Percentiles rank a stretch among this genome's conserved stretches.
Evolutionary conservation across 2,329 filamentous ascomycete genomes (phyloP).

Genomic region (Xylariaceae sp.): DNA sequence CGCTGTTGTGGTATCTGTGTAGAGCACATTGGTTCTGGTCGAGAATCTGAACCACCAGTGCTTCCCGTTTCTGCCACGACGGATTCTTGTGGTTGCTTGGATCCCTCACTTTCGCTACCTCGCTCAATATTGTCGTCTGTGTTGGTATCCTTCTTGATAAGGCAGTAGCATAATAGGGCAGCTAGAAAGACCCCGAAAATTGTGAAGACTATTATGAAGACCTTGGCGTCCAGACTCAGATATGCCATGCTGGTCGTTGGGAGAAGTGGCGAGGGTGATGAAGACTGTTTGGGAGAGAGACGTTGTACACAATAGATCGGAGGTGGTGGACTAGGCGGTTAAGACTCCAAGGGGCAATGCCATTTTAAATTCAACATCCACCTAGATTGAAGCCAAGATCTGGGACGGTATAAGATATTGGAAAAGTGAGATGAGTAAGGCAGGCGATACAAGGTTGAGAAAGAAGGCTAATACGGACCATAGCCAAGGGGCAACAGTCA

Average conservation of each 20-base stretch:
- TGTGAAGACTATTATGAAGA: not conserved
- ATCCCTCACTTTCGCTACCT: not conserved
- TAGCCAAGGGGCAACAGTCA: not conserved
- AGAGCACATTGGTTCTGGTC: not conserved
- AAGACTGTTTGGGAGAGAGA: not conserved
- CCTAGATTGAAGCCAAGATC: not conserved
- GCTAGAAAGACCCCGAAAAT: not conserved
- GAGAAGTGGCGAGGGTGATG: not conserved
- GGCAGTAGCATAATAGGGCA: not conserved
- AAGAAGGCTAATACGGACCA: not conserved
- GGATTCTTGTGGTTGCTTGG: not conserved
- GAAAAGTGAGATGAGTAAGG: not conserved
- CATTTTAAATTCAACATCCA: not conserved
- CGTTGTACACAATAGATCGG: not conserved
- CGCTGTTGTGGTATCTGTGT: too few species aligned
- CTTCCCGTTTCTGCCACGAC: not conserved
- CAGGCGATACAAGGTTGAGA: not conserved
- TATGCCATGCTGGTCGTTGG: not conserved
- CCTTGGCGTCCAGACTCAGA: not conserved
- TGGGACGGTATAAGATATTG: not conserved
- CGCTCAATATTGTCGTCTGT: not conserved
- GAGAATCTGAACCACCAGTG: not conserved
- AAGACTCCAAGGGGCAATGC: not conserved
- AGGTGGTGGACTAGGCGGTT: too few species aligned
- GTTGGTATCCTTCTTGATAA: not conserved